Percentiles rank a stretch among this genome's conserved stretches.
Conservation (phyloP, 2,329 filamentous ascomycete species). For the Clonostachys rhizophaga region DNA sequence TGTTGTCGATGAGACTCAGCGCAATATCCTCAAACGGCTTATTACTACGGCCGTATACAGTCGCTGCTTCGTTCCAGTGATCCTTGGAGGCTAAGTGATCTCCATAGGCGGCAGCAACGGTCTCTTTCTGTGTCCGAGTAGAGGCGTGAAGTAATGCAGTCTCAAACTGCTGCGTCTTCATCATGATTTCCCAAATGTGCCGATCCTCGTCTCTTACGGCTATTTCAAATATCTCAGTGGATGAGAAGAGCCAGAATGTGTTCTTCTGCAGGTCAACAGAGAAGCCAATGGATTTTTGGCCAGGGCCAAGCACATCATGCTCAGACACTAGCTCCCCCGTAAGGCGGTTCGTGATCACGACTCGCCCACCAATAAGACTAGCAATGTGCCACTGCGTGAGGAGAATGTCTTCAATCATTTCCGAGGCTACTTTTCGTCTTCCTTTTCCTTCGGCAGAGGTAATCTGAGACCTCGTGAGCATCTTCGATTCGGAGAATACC, state of each 20-base stretch:
- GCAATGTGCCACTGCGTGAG: constrained; percentile 94
- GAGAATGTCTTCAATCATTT: constrained; percentile 67
- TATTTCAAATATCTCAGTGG: constrained; percentile 88
- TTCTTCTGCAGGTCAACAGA: constrained; percentile 90
- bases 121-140: constrained; percentile 77
- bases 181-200: constrained; percentile 92
- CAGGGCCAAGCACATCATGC: constrained; percentile 72
- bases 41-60: constrained; percentile 89
- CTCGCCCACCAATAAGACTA: constrained; percentile 72
- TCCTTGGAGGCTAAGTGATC: constrained; percentile 82
- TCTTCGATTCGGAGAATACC: constrained; percentile 74
- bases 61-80: constrained; percentile 79
- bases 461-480: constrained; percentile 69
- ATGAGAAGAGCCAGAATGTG: constrained; percentile 95
- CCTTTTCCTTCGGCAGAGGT: constrained; percentile 57
- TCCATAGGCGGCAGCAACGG: constrained; percentile 85
- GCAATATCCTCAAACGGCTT: constrained; percentile 97
- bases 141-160: constrained; percentile 81
- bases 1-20: constrained; percentile 82
- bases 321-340: constrained; percentile 85
- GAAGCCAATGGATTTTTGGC: constrained; percentile 76
- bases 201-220: constrained; percentile 85
- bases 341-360: constrained; percentile 82
- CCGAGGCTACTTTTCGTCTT: not conserved
- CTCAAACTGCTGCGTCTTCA: constrained; percentile 83